These are phyloP conservation scores for Rhizopus stolonifer DNA, from an alignment of 371 early-diverging fungal genomes.

Conservation along the genomic window DNA sequence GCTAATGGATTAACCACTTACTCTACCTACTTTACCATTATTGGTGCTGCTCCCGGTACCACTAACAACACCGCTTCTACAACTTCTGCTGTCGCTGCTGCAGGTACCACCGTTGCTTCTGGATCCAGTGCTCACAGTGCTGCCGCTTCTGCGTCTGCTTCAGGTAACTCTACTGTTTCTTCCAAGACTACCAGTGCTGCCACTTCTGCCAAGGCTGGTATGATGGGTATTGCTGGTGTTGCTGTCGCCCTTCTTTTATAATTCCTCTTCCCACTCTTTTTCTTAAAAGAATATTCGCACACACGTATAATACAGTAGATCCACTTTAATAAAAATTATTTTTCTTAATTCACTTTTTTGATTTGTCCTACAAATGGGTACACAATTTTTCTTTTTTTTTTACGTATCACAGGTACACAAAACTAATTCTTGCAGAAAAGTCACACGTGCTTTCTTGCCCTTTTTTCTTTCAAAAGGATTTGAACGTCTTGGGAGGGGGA, in stretches of 20 bases:
- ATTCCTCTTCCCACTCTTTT: too few species aligned
- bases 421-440: too few species aligned
- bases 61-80: background rate
- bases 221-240: constrained; percentile 19
- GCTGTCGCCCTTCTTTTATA: constrained; percentile 14
- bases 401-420: too few species aligned
- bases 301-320: too few species aligned
- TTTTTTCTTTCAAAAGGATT: background rate
- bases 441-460: background rate
- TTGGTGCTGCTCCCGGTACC: constrained; percentile 25
- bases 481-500: too few species aligned
- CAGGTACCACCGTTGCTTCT: constrained; percentile 1
- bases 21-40: constrained; percentile 43
- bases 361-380: too few species aligned
- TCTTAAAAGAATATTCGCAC: too few species aligned
- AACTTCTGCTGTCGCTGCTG: background rate
- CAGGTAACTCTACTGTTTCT: constrained; percentile 3
- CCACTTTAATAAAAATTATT: too few species aligned
- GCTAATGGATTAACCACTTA: constrained; percentile 31
- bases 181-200: constrained; percentile 4
- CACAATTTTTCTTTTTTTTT: too few species aligned
- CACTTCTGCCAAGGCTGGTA: constrained; percentile 18
- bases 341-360: too few species aligned
- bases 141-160: constrained; percentile 6
- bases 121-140: background rate